Percentiles rank a stretch among this genome's conserved stretches.
Conservation (phyloP, 2,329 filamentous ascomycete species). For the Venturia carpophila region DNA sequence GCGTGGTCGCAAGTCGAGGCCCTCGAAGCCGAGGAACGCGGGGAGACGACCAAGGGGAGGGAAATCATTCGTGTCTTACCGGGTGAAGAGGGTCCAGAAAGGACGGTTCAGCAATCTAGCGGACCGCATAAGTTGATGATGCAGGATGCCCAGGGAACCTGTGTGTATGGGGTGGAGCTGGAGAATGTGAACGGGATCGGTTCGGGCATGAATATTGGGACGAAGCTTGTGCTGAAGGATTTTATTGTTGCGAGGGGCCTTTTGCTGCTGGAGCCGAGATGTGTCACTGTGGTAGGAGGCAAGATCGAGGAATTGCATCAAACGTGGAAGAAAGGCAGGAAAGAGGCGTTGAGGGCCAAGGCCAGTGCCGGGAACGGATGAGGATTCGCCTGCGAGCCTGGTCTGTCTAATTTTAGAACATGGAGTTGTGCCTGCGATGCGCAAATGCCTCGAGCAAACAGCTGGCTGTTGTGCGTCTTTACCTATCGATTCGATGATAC, state of each 20-base stretch:
- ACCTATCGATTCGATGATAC: background rate
- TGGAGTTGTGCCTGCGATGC: background rate
- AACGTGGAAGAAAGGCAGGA: conserved; percentile 64
- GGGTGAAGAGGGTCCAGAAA: conserved; percentile 40
- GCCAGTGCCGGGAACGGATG: background rate
- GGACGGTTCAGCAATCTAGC: conserved; percentile 22
- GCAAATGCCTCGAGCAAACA: background rate
- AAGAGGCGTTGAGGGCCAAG: conserved; percentile 51
- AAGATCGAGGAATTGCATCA: conserved; percentile 77
- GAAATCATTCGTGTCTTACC: conserved; percentile 71
- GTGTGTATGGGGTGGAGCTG: conserved; percentile 66
- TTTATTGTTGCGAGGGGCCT: conserved; percentile 65
- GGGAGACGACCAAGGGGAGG: conserved; percentile 65
- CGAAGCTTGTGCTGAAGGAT: conserved; percentile 67
- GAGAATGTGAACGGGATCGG: conserved; percentile 56
- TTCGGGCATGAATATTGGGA: conserved; percentile 64
- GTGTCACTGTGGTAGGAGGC: conserved; percentile 69
- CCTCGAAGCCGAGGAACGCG: conserved; percentile 63
- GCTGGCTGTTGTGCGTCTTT: background rate
- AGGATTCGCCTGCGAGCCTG: background rate
- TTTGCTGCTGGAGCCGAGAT: conserved; percentile 65
- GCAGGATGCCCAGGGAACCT: conserved; percentile 67
- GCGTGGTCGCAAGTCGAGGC: conserved; percentile 84
- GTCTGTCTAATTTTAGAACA: background rate
- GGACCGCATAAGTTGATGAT: conserved; percentile 73